phyloP scores from a whole-genome alignment of 495 filamentous ascomycete genomes.

The Hypoxylon lienhwacheense region DNA sequence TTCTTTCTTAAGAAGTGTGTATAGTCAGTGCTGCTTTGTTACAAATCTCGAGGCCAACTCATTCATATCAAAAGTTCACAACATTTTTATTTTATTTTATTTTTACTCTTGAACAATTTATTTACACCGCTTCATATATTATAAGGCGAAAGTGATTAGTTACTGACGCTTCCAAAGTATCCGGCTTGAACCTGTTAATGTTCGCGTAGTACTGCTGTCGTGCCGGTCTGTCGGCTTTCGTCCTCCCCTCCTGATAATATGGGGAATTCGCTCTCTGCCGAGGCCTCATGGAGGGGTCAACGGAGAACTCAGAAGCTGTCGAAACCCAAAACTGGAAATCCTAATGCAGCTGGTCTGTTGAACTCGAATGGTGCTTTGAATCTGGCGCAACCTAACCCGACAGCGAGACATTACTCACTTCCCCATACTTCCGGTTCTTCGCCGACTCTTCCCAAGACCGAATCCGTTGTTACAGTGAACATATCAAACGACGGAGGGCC shows the following conservation, averaged over 20 bases:
- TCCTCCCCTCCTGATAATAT: slow-evolving; percentile 37
- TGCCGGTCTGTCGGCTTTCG: slow-evolving; percentile 34
- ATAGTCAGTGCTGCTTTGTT: slow-evolving; percentile 24
- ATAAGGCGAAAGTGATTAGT: slow-evolving; percentile 17
- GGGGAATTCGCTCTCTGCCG: slow-evolving; percentile 52
- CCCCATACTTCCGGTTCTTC: slow-evolving; percentile 25
- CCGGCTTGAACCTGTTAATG: slow-evolving; percentile 49
- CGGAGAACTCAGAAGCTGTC: slow-evolving; percentile 49
- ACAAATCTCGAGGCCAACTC: slow-evolving; percentile 11
- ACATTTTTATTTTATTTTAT: slow-evolving; percentile 1
- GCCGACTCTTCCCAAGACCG: slow-evolving; percentile 15
- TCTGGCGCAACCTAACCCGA: slow-evolving; percentile 16
- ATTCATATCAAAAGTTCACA: background rate
- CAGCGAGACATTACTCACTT: slow-evolving; percentile 40
- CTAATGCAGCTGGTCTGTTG: slow-evolving; percentile 51
- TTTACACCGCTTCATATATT: background rate
- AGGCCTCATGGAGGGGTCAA: slow-evolving; percentile 42
- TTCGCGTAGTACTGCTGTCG: slow-evolving; percentile 43
- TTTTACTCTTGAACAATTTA: background rate
- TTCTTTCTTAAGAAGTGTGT: slow-evolving; percentile 7
- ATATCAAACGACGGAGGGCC: background rate
- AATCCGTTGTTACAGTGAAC: background rate
- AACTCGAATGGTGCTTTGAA: slow-evolving; percentile 42
- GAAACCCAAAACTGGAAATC: slow-evolving; percentile 50
- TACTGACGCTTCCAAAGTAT: slow-evolving; percentile 22